phyloP scores from a whole-genome alignment of 2,329 filamentous ascomycete genomes.

The Bisporella sp. region DNA sequence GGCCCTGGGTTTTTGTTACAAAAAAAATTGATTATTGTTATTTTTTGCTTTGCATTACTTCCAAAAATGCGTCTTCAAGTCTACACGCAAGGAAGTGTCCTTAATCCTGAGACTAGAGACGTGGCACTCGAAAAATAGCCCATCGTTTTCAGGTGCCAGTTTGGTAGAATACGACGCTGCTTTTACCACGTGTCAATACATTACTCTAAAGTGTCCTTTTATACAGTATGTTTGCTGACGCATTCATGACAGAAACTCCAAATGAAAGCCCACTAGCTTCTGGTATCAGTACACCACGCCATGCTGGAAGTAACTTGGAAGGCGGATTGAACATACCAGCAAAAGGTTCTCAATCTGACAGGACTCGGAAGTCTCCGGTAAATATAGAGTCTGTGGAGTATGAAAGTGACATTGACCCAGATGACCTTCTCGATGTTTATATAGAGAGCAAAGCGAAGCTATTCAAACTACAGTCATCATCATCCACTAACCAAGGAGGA shows the following conservation, averaged over 20 bases:
- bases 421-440: slow-evolving; percentile 69
- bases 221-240: slow-evolving; percentile 1
- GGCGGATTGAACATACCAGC: no score
- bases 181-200: no score
- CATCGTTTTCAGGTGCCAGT: no score
- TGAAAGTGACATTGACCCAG: slow-evolving; percentile 67
- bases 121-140: no score
- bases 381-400: slow-evolving; percentile 35
- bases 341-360: no score
- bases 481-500: slow-evolving; percentile 30
- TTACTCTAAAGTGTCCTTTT: no score
- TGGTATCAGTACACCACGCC: slow-evolving; percentile 24
- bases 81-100: no score
- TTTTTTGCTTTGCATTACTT: neutral
- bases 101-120: no score
- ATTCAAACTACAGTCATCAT: slow-evolving; percentile 52
- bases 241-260: slow-evolving; percentile 21
- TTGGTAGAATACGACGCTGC: no score
- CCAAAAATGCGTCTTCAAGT: no score
- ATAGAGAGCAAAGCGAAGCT: slow-evolving; percentile 64
- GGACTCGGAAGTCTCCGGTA: slow-evolving; percentile 2
- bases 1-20: neutral
- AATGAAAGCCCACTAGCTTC: slow-evolving; percentile 25
- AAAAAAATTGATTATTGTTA: neutral
- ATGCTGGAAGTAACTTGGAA: no score